Percentiles rank a stretch among this genome's conserved stretches.
Conservation (phyloP, 495 filamentous ascomycete genomes). For the Rhypophila decipiens region DNA sequence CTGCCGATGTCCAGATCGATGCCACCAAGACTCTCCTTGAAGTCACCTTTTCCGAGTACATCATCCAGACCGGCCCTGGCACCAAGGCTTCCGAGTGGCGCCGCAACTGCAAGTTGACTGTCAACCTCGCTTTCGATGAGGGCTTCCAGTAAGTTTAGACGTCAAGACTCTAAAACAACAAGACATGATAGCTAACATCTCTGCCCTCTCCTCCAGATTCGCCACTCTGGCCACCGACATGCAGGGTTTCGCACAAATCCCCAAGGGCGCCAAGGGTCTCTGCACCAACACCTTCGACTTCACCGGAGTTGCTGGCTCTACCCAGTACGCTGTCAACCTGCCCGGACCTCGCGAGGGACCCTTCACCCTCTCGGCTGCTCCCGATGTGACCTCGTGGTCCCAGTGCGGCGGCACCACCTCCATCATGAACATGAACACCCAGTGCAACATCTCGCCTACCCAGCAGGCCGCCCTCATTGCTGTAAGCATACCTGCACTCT, state of each 20-base stretch:
- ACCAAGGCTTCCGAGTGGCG: constrained; percentile 6
- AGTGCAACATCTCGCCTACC: constrained; percentile 22
- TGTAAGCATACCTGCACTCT: constrained; percentile 5
- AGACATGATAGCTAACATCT: no score
- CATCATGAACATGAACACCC: constrained; percentile 23
- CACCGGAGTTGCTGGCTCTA: constrained; percentile 11
- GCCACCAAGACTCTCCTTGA: constrained; percentile 6
- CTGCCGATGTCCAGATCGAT: constrained; percentile 10
- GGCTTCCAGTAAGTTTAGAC: constrained; percentile 9
- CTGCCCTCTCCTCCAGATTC: neutral
- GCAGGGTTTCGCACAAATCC: constrained; percentile 18
- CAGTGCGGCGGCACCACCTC: constrained; percentile 17
- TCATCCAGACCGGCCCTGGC: constrained; percentile 6
- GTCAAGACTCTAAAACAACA: no score
- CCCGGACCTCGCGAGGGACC: constrained; percentile 12
- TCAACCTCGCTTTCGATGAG: constrained; percentile 5
- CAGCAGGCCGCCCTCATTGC: constrained; percentile 15
- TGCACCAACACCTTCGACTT: constrained; percentile 22
- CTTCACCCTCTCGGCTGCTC: constrained; percentile 12
- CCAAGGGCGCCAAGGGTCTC: constrained; percentile 10
- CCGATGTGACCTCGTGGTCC: constrained; percentile 13
- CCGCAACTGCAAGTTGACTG: constrained; percentile 9
- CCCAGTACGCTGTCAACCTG: constrained; percentile 9
- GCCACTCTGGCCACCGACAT: constrained; percentile 15
- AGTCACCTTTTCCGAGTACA: constrained; percentile 7